Evolutionary conservation across 2,329 filamentous ascomycete genomes (phyloP), one percentile per base, ranked within the genome.

Genomic region (Boeremia lycopersici): DNA sequence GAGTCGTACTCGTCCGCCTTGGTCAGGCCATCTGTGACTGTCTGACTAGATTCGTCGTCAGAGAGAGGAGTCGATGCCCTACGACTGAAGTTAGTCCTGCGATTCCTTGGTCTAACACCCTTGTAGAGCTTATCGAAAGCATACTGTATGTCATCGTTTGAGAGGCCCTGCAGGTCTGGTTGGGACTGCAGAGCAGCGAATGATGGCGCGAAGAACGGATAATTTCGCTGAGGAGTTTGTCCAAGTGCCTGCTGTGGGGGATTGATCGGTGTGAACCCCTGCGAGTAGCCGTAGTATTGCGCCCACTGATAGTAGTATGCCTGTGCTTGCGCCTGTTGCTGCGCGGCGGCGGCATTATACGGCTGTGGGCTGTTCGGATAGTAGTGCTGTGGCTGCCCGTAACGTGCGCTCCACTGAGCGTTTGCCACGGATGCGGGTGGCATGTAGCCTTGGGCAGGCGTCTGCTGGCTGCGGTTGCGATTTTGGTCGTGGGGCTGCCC

Each of bases 231-330:
- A 9, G 47, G 48, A 11, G 53, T 59, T 43, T 57, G 59, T 11
- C 54, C 55, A 31, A 52, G 49, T 6, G 53, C 29, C 17, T 53
- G 59, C 4, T 57, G 60, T 17, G 53, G 45, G 19, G 53, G 46
- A 23, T 64, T 49, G 36, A 44, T 50, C 8, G 57, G 59, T 23
- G 39, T 44, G 42, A 53, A 36, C 9, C 51, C 44, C 52, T 56
- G 53, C n/a, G 31, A 23, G 40, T 48, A 43, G 6, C 48, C 56
- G 25, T 60, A 56, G 31, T 57, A 57, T 26, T 60, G 55, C 41
- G 61, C 59, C 64, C 64, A 65, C 34, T 67, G 64, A 13, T 63
- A 50, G 46, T 65, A 50, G 29, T 64, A 53, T 38, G 61, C 56
- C 29, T 59, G 60, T 3, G 59, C 60, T 43, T 63, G 62, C 23